Conservation (phyloP, 2,329 filamentous ascomycete species). For the Ophiocordyceps robertsii region DNA sequence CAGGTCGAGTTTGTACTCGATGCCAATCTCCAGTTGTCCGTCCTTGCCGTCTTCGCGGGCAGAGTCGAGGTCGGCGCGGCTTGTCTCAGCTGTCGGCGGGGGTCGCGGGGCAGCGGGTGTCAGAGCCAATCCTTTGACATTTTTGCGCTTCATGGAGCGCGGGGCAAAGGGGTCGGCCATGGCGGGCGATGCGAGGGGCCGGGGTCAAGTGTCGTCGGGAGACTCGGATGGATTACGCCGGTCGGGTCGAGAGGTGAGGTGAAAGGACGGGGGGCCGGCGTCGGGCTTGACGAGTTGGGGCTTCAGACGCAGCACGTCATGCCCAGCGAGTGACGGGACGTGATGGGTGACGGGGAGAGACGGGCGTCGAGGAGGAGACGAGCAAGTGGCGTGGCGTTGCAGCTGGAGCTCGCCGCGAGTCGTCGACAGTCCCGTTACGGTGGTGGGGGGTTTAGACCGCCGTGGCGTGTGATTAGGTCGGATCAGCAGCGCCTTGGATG, state of each 20-base stretch:
- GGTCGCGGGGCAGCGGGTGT: conserved; percentile 64
- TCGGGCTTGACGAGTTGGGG: background rate
- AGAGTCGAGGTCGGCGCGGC: conserved; percentile 44
- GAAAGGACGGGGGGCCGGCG: background rate
- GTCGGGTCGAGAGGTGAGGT: background rate
- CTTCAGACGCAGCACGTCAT: background rate
- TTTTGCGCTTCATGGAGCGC: conserved; percentile 95
- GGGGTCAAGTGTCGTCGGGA: background rate
- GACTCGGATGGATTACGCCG: background rate
- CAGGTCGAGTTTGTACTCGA: conserved; percentile 91
- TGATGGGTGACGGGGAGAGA: background rate
- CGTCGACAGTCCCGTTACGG: background rate
- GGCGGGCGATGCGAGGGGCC: conserved; percentile 9
- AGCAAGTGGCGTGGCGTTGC: background rate
- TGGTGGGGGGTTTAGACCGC: background rate
- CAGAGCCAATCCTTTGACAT: conserved; percentile 89
- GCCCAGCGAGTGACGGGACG: background rate
- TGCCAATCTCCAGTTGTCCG: conserved; percentile 76
- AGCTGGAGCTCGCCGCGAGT: background rate
- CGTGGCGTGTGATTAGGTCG: background rate
- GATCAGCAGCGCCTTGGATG: background rate
- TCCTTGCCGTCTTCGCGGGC: conserved; percentile 45
- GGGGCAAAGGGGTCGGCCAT: conserved; percentile 53
- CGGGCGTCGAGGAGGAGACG: background rate
- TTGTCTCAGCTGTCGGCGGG: conserved; percentile 59